Evolutionary conservation across 1,284 basidiomycete species (phyloP).

Genomic region (Ustilago sp.): DNA sequence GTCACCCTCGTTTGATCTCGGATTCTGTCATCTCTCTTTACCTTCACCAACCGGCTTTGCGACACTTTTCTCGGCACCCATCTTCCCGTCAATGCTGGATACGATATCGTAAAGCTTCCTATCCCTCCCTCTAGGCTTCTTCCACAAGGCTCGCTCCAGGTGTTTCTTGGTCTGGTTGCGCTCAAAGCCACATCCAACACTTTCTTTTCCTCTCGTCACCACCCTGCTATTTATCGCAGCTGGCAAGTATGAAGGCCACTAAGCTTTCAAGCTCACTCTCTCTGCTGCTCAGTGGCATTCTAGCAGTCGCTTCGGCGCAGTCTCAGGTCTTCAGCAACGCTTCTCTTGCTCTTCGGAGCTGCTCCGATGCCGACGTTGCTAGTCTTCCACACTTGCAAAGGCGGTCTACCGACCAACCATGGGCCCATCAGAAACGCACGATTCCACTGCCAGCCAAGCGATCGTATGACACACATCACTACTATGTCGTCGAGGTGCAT

Average conservation of each 20-base stretch:
- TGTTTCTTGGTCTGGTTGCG: no score
- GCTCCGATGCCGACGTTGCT: conserved; percentile 11
- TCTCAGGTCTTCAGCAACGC: not conserved
- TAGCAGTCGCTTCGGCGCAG: conserved; percentile 26
- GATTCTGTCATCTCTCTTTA: not conserved
- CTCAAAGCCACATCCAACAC: no score
- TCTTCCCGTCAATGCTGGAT: not conserved
- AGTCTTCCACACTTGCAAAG: conserved; percentile 17
- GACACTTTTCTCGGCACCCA: not conserved
- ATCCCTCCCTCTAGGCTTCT: not conserved
- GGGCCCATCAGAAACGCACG: conserved; percentile 42
- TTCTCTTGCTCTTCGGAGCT: conserved; percentile 22
- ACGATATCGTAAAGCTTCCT: not conserved
- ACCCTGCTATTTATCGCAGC: not conserved
- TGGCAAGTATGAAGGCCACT: conserved; percentile 21
- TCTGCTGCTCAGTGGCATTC: conserved; percentile 37
- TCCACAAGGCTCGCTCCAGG: no score
- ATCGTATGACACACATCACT: conserved; percentile 82
- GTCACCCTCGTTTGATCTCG: not conserved
- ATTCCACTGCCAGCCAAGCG: conserved; percentile 61
- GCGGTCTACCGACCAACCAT: conserved; percentile 23
- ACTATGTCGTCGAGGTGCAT: conserved; percentile 86
- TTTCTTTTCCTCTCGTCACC: not conserved
- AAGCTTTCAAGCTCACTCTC: conserved; percentile 31
- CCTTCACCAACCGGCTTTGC: not conserved